Base-by-base conservation (phyloP, 208 protist species). In the Endotrypanum monterogeii region DNA sequence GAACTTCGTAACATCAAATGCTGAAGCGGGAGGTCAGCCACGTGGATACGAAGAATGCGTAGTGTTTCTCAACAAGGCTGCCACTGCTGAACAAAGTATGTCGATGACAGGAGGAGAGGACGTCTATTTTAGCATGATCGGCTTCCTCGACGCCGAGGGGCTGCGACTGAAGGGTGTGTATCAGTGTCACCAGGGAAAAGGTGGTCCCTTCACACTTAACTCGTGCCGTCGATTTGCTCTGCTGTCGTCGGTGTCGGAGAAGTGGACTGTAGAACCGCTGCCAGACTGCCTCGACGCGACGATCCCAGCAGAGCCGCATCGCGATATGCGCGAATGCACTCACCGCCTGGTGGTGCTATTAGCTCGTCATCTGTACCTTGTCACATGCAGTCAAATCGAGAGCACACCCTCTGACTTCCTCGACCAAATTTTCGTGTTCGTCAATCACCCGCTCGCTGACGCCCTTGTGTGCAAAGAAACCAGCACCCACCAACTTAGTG, bases 291-390 rank as follows among this genome's bases (percentile, higher is more conserved):
- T 82, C 0, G 87, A 97, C 68, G 84, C 79, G 28, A 55, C 80
- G 39, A 84, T 88, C 54, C 83, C 88, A 7, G n/a, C 84, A 11
- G 71, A 80, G 61, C 80, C 79, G 51, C 80, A 87, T 66, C 83
- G 81, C 57, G 80, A 89, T 51, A 74, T 93, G 67, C 50, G 57
- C 28, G 83, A 79, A 28, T 87, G 74, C 48, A 89, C 91, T 75
- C 89, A 92, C 68, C 93, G 93, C n/a, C 93, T 97, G 80, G 82
- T 97, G 51, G 86, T 97, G 25, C 73, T 94, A 9, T 78, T 97
- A 54, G 87, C 90, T 2, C 93, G 91, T 7, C 93, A 97, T 75
- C 85, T 97, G 18, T 94, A 93, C 83, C 87, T 97, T 20, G 82
- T 91, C 61, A 83, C 94, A 14, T 89, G 86, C 76, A 86, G 71